These are phyloP conservation scores for Clavispora carvajalis DNA, from an alignment of 805 yeast genomes.

Conservation along the genomic window DNA sequence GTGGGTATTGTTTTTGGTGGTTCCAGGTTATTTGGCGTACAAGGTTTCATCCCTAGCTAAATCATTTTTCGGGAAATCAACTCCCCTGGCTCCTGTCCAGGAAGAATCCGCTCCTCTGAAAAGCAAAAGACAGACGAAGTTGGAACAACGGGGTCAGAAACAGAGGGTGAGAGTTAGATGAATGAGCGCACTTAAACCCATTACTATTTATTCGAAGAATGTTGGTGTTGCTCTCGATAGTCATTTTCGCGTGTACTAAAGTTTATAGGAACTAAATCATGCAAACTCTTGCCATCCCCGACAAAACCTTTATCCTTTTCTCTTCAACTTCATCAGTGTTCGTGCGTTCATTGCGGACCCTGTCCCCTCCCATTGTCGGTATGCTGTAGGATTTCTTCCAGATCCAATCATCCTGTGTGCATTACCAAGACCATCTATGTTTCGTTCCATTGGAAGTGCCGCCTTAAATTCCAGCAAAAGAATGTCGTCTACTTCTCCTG, in stretches of 20 bases:
- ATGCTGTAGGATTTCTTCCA: no score
- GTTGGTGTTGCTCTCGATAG: no score
- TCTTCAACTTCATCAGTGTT: no score
- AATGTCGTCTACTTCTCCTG: conserved; percentile 6
- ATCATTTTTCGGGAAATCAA: conserved; percentile 10
- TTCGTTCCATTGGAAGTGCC: not conserved
- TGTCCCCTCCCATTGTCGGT: no score
- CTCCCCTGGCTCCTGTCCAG: conserved; percentile 1
- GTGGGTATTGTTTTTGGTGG: conserved; percentile 50
- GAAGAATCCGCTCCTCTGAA: conserved; percentile 3
- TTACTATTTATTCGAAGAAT: no score
- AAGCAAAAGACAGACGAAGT: conserved; percentile 15
- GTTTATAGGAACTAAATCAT: no score
- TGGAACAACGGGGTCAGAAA: conserved; percentile 12
- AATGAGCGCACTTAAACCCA: no score
- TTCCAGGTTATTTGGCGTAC: conserved; percentile 50
- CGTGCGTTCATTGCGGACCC: no score
- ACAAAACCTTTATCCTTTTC: no score
- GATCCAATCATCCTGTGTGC: conserved; percentile 5
- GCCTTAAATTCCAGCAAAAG: not conserved
- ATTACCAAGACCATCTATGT: conserved; percentile 1
- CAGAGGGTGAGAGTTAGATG: conserved; percentile 5
- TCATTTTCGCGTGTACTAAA: no score
- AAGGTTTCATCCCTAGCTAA: conserved; percentile 38
- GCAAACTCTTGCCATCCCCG: no score